Evolutionary conservation across 2,329 filamentous ascomycete genomes (phyloP), one percentile per base, ranked within the genome.

Genomic region (Colletotrichum spaethianum): DNA sequence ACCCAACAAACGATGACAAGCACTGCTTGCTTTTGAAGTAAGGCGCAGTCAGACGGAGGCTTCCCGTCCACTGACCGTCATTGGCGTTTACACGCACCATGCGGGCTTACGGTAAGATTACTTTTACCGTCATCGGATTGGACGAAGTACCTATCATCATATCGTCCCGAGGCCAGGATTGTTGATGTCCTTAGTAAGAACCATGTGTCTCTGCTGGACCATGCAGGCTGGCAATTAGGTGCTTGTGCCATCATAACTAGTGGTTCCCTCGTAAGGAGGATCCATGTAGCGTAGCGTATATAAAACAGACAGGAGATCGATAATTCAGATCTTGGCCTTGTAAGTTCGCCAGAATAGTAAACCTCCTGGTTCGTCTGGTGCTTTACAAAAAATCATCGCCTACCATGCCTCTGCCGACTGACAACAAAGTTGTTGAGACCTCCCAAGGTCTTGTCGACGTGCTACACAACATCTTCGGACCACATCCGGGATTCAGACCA

Each of bases 381-480:
- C 5, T 26, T 12, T 4, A 26, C 23, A 1, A 14, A 14, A 26
- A 14, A 50, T 26, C 9, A 26, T 50, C 46, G 2, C 44, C n/a
- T 3, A 12, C 55, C 76, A 87, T 83, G 86, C 86, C 80, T 83
- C 86, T 83, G 75, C 85, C 79, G 74, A 80, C 75, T 74, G 84
- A 83, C 77, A 81, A 78, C 31, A 75, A 80, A 61, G 75, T 82
- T 31, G 79, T 83, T 66, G 78, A 81, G 67, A 83, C 83, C n/a
- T 79, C 80, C 53, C 69, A 76, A 23, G 79, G 75, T 14, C 70
- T 85, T 46, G 77, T 85, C n/a, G 75, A 77, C 9, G 77, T 80
- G 31, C 73, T 86, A 36, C 79, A 84, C 65, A 78, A 75, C 36
- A 78, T 83, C 11, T 83, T 83, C 71, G 80, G 80, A 7, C 79